Evolutionary conservation across 108 stramenopile genomes (phyloP), one percentile per base, ranked within the genome.

Genomic region (Fistulifera pelliculosa): DNA sequence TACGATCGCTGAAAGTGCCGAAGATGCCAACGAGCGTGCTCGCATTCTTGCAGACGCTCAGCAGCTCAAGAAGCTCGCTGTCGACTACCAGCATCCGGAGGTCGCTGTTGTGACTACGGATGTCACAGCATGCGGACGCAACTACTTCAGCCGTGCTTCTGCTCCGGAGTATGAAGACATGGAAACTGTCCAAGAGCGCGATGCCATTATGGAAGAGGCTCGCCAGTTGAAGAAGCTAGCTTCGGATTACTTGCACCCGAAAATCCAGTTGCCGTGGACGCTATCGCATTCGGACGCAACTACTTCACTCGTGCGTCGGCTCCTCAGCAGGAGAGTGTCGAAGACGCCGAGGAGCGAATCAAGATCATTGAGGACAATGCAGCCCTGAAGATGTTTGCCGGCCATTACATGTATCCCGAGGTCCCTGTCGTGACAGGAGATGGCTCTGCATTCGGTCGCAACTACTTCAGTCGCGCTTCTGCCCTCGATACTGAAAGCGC

Each of bases 91-190:
- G 53, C 75, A 85, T 48, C 79, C 83, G n/a, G 83, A 85, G 44
- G 40, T 51, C 24, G 68, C 71, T 42, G 74, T 86, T 2, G 68
- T 49, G 0, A 61, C 60, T 0, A 68, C 68, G 38, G 57, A 71
- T 22, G 56, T 49, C 26, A 60, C 55, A 16, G 73, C 38, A 47
- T 72, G 35, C 38, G 82, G 70, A 1, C 78, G 78, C 40, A 85
- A 81, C 67, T 85, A 79, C 77, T 85, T 80, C 66, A 53, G 39
- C 31, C 80, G 80, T 50, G 44, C 69, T 10, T 87, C 85, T 55
- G 85, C 85, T 44, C 60, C 64, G 13, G 70, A 71, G n/a, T 31
- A 74, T 28, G 70, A 71, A 14, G 58, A 50, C 15, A 62, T 42
- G 11, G 65, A 62, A 23, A 56, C 56, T n/a, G 62, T 27, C 3